Conservation (phyloP, 495 filamentous ascomycete species). For the Ascodesmis nigricans region DNA sequence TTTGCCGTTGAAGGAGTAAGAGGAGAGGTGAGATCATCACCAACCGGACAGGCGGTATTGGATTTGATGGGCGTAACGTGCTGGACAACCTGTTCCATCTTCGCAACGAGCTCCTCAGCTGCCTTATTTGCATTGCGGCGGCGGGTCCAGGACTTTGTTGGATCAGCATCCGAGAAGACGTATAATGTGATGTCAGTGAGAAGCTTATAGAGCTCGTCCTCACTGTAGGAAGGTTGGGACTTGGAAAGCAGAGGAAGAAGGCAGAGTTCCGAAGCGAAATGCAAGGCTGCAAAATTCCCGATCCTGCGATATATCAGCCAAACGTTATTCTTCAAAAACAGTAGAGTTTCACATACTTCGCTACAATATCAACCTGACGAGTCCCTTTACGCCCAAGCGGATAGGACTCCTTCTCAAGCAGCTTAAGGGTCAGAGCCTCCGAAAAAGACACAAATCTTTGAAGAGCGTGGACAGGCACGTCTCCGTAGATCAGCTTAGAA, state of each 20-base stretch:
- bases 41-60: background rate
- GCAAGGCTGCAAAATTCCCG: conserved; percentile 36
- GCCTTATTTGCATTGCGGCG: conserved; percentile 29
- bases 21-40: background rate
- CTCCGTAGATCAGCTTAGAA: too few relatives aligned
- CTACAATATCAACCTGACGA: conserved; percentile 39
- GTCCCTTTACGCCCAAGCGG: conserved; percentile 27
- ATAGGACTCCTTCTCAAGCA: conserved; percentile 30
- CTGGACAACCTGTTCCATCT: conserved; percentile 2
- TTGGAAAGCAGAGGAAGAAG: conserved; percentile 41
- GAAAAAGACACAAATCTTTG: conserved; percentile 31
- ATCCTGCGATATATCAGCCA: too few relatives aligned
- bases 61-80: background rate
- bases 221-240: conserved; percentile 35
- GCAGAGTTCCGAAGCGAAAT: conserved; percentile 40
- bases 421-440: conserved; percentile 29
- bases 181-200: conserved; percentile 37
- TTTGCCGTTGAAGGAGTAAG: background rate
- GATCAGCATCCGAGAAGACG: conserved; percentile 44
- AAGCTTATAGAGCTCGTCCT: conserved; percentile 36
- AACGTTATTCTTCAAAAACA: background rate
- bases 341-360: too few relatives aligned
- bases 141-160: conserved; percentile 38
- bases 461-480: too few relatives aligned
- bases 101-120: conserved; percentile 1